Base-by-base conservation (phyloP, 192 early-diverging fungal species). In the Umbelopsis ramanniana region DNA sequence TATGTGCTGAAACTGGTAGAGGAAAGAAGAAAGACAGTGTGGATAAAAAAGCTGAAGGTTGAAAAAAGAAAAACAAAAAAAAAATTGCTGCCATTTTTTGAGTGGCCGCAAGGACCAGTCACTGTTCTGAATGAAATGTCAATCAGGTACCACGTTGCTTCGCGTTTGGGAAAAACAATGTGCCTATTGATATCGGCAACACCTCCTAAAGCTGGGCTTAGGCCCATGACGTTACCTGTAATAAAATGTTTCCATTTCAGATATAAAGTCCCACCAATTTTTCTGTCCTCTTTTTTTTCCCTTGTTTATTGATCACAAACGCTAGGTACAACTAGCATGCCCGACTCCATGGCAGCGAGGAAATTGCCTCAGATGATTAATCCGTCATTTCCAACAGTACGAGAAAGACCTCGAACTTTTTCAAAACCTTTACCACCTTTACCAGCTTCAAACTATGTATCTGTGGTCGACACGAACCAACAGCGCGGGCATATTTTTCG, bases 401-500 rank as follows among this genome's bases (percentile, higher is more conserved):
- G 57, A 26, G 57, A 63, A 4, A 11, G 57, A 63, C 57, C 57
- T 35, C 57, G 57, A 11, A 63, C 57, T 6, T 63, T 37, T 26
- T 63, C 57, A 11, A 63, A 63, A 15, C 57, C 57, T 11, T 63
- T 63, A 37, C 57, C 57, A 63, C 57, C 57, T 1, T 38, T 63
- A 37, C 57, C 57, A 17, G 57, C 57, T 17, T 26, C 23, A 19
- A 11, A 63, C 57, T 63, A 37, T 63, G 57, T 63, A 14, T 63
- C 57, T 14, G 57, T 63, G 2, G 33, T 63, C 24, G 57, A 63
- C 19, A 63, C 35, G 6, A 63, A 63, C 24, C 26, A 63, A 14
- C 57, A 63, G 26, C 57, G 57, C 35, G 57, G 57, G 2, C 57
- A 63, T 37, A 63, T 63, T 0, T 63, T 63, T 63, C 57, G 57